A percentile compares a stretch with the other conserved stretches of the same genome.
phyloP scores from a whole-genome alignment of 202 grass and related monocot species.

The Digitaria exilis region DNA sequence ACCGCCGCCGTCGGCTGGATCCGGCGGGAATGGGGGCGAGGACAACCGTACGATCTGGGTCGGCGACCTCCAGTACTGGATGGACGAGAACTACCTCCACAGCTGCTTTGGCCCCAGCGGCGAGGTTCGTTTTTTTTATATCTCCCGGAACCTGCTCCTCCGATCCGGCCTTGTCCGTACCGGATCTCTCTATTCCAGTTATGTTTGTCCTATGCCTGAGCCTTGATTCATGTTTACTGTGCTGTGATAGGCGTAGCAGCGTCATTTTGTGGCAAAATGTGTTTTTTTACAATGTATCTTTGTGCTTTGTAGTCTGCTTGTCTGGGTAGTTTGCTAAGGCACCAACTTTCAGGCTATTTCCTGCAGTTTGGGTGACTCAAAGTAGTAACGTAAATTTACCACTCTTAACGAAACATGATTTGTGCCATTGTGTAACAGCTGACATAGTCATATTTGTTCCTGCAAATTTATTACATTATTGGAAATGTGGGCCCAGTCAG shows the following conservation, averaged over 20 bases:
- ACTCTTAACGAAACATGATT: not conserved
- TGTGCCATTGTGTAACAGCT: not conserved
- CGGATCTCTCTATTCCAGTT: conserved; percentile 43
- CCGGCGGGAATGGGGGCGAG: conserved; percentile 48
- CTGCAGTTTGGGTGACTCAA: not conserved
- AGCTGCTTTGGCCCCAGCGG: conserved; percentile 67
- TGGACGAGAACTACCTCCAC: conserved; percentile 84
- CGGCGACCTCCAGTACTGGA: conserved; percentile 81
- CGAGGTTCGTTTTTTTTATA: conserved; percentile 49
- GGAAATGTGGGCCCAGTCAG: not conserved
- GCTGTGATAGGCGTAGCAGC: not conserved
- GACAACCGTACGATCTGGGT: conserved; percentile 87
- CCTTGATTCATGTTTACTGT: conserved; percentile 21
- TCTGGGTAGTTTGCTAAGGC: not conserved
- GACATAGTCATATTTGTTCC: not conserved
- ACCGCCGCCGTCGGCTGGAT: conserved; percentile 41
- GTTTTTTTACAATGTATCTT: not conserved
- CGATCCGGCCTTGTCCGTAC: conserved; percentile 27
- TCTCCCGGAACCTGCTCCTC: conserved; percentile 14
- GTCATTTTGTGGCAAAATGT: not conserved
- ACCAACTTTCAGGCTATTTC: conserved; percentile 26
- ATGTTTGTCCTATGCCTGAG: not conserved
- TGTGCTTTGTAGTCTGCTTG: not conserved
- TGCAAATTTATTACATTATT: not conserved
- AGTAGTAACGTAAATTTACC: conserved; percentile 1